These are phyloP conservation scores for Termitomyces sp. DNA, from an alignment of 768 basidiomycete species.

Conservation along the genomic window DNA sequence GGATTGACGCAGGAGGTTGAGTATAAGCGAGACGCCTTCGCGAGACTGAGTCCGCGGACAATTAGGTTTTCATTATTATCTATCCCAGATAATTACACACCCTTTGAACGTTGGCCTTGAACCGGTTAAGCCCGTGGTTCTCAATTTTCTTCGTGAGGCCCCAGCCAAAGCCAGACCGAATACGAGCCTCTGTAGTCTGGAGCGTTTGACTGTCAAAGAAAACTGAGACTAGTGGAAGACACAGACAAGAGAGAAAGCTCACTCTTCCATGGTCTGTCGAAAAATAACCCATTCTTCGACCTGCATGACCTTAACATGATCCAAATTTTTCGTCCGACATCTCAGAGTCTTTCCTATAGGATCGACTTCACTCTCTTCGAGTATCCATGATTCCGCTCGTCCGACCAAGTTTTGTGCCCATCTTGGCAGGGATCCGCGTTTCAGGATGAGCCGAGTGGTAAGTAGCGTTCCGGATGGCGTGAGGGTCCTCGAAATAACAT, in stretches of 20 bases:
- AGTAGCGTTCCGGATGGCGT: slow-evolving; percentile 69
- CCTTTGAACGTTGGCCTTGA: slow-evolving; percentile 84
- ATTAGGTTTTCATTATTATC: neutral
- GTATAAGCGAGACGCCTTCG: slow-evolving; percentile 80
- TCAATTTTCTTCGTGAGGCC: slow-evolving; percentile 85
- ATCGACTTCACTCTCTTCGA: slow-evolving; percentile 94
- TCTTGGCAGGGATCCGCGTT: slow-evolving; percentile 83
- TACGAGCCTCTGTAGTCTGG: slow-evolving; percentile 82
- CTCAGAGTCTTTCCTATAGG: slow-evolving; percentile 70
- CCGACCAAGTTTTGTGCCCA: slow-evolving; percentile 86
- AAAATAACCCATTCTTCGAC: slow-evolving; percentile 81
- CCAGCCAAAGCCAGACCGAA: slow-evolving; percentile 89
- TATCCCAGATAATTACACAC: slow-evolving; percentile 33
- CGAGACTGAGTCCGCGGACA: slow-evolving; percentile 57
- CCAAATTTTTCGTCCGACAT: slow-evolving; percentile 84
- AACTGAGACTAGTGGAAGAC: neutral
- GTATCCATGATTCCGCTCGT: slow-evolving; percentile 87
- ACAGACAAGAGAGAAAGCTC: slow-evolving; percentile 17
- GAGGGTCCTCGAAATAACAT: slow-evolving; percentile 82
- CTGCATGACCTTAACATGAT: slow-evolving; percentile 92
- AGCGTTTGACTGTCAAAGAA: slow-evolving; percentile 56
- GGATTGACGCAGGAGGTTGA: slow-evolving; percentile 74
- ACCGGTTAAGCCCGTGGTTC: slow-evolving; percentile 74
- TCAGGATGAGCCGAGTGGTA: slow-evolving; percentile 89
- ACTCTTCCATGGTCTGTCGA: slow-evolving; percentile 68